A percentile compares a stretch with the other conserved stretches of the same genome.
These are phyloP conservation scores for Solanum pinnatisectum DNA, from an alignment of 257 asterid species.

Conservation along the genomic window DNA sequence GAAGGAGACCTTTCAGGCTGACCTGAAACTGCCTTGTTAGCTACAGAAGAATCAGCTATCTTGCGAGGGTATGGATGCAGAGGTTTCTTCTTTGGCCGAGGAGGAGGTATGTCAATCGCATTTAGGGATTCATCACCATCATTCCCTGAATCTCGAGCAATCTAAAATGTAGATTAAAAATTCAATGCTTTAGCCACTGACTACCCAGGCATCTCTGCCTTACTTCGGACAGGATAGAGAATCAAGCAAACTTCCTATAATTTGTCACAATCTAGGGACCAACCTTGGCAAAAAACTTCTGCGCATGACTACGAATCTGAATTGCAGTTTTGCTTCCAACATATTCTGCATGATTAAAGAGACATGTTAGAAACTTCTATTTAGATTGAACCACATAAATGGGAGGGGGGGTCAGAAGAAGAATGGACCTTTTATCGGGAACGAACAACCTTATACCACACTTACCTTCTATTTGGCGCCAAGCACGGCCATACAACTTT, in stretches of 20 bases:
- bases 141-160: constrained; percentile 44
- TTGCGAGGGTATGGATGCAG: constrained; percentile 83
- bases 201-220: neutral
- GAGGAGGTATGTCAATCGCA: constrained; percentile 82
- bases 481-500: constrained; percentile 76
- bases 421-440: constrained; percentile 1
- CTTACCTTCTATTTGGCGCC: constrained; percentile 90
- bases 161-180: constrained; percentile 12
- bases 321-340: constrained; percentile 79
- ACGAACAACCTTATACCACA: constrained; percentile 16
- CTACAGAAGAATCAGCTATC: constrained; percentile 14
- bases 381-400: neutral
- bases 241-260: neutral
- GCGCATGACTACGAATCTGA: constrained; percentile 95
- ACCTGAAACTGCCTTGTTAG: constrained; percentile 5
- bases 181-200: neutral
- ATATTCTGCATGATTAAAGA: constrained; percentile 38
- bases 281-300: constrained; percentile 77
- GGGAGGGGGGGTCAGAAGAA: neutral
- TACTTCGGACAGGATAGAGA: neutral
- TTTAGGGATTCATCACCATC: constrained; percentile 37
- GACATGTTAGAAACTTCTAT: neutral
- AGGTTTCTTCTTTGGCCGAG: constrained; percentile 91
- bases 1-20: constrained; percentile 23
- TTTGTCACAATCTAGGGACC: neutral